These are phyloP conservation scores for Xerocomellus intermedius DNA, from an alignment of 768 basidiomycete genomes.

Conservation along the genomic window DNA sequence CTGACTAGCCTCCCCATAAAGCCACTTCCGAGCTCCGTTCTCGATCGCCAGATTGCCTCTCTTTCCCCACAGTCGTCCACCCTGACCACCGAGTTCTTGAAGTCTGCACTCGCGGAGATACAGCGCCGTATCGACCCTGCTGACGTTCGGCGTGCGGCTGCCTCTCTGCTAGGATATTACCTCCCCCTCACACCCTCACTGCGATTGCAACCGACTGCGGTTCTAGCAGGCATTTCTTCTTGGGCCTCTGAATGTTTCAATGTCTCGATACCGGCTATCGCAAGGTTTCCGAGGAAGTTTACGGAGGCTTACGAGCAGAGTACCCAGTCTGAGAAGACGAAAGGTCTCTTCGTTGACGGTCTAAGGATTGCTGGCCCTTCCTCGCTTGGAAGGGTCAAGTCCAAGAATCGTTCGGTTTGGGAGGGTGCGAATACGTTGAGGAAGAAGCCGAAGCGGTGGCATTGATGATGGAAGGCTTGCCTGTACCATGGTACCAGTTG, in stretches of 20 bases:
- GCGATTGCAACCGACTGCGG: constrained; percentile 39
- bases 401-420: constrained; percentile 25
- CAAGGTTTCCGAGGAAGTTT: constrained; percentile 23
- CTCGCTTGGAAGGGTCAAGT: constrained; percentile 21
- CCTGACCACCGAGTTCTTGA: constrained; percentile 26
- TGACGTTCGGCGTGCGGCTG: constrained; percentile 59
- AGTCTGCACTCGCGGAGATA: constrained; percentile 30
- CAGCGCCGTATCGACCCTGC: constrained; percentile 42
- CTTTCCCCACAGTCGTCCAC: constrained; percentile 11
- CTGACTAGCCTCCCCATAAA: constrained; percentile 70
- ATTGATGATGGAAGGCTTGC: background rate
- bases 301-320: constrained; percentile 21
- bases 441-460: constrained; percentile 20
- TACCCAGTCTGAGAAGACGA: constrained; percentile 4
- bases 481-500: too few relatives aligned
- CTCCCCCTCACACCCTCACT: constrained; percentile 49
- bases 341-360: constrained; percentile 26
- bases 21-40: constrained; percentile 38
- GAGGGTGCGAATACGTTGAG: constrained; percentile 15
- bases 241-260: constrained; percentile 46
- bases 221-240: constrained; percentile 56
- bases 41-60: constrained; percentile 12
- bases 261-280: constrained; percentile 18
- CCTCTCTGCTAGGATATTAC: constrained; percentile 74
- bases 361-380: constrained; percentile 15